phyloP scores from a whole-genome alignment of 73 alveolate genomes.

The Loxodes magnus region DNA sequence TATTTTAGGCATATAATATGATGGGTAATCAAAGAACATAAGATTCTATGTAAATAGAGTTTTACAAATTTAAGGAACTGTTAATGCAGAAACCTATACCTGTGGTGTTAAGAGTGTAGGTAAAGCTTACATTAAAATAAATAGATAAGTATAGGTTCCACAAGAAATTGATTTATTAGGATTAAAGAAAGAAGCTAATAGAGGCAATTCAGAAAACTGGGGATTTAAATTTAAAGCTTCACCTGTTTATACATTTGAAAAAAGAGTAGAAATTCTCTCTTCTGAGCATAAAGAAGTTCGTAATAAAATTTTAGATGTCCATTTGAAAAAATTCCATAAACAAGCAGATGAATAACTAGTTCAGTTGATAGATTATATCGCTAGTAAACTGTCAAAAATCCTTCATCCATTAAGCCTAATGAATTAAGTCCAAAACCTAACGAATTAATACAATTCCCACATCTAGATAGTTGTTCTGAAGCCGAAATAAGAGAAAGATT shows the following conservation, averaged over 20 bases:
- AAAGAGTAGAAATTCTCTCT: not conserved
- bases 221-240: conserved; percentile 10
- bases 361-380: conserved; percentile 6
- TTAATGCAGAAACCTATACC: not conserved
- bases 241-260: conserved; percentile 1
- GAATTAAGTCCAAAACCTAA: conserved; percentile 6
- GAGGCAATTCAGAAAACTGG: conserved; percentile 13
- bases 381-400: not conserved
- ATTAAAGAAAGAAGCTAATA: not conserved
- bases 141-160: conserved; percentile 1
- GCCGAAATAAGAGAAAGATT: conserved; percentile 7
- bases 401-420: not conserved
- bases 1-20: too few relatives aligned
- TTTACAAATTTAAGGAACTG: not conserved
- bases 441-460: conserved; percentile 8
- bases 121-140: not conserved
- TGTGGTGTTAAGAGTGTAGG: conserved; percentile 2
- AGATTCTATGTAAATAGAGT: not conserved
- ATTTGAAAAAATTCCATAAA: conserved; percentile 2
- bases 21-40: too few relatives aligned
- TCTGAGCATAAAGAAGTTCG: conserved; percentile 5
- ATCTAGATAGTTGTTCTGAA: conserved; percentile 1
- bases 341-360: conserved; percentile 11
- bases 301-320: not conserved
- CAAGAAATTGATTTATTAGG: conserved; percentile 9